Percentiles rank a stretch among this genome's conserved stretches.
Conservation (phyloP, 306 rosid genomes). For the Parietaria judaica region DNA sequence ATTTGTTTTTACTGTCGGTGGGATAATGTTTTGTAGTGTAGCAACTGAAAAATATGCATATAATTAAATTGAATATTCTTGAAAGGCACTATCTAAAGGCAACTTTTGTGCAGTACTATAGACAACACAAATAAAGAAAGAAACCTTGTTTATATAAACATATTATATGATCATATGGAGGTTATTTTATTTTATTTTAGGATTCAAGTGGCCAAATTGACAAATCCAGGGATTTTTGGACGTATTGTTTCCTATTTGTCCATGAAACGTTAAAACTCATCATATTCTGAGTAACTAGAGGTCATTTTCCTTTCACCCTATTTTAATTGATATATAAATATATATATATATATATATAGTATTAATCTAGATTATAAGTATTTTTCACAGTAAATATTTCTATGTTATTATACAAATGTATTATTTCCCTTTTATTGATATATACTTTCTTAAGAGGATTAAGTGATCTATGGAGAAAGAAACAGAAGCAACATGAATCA, state of each 20-base stretch:
- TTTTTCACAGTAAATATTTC: no score
- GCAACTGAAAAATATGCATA: not conserved
- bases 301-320: conserved; percentile 9
- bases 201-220: conserved; percentile 18
- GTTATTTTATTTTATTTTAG: not conserved
- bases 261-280: conserved; percentile 5
- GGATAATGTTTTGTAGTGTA: not conserved
- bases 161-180: not conserved
- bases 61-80: not conserved
- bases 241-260: not conserved
- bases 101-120: conserved; percentile 1
- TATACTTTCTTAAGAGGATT: not conserved
- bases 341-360: no score
- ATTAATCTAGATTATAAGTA: no score
- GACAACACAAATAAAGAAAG: conserved; percentile 6
- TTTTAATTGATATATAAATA: not conserved
- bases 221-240: conserved; percentile 5
- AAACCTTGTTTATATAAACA: conserved; percentile 4
- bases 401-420: not conserved
- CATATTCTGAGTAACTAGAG: conserved; percentile 6
- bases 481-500: conserved; percentile 11
- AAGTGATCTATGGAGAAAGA: not conserved
- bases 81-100: conserved; percentile 6
- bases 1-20: not conserved
- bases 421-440: no score